Percentiles rank a stretch among this genome's conserved stretches.
phyloP scores from a whole-genome alignment of 2,329 filamentous ascomycete species.

The Mycosphaerelloides madeirae region DNA sequence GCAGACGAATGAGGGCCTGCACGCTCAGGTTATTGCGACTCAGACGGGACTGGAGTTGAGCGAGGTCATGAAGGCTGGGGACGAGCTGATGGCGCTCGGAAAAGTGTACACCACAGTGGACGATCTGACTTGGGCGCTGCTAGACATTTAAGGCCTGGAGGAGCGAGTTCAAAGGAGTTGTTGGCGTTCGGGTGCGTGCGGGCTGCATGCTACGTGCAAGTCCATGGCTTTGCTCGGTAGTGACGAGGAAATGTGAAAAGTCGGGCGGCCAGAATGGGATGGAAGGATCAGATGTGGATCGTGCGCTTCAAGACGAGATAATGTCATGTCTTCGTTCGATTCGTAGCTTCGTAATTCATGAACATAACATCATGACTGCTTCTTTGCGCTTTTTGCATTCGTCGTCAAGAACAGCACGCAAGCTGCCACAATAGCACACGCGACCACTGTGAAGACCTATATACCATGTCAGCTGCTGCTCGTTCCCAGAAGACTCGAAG shows the following conservation, averaged over 20 bases:
- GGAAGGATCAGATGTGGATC: too few relatives aligned
- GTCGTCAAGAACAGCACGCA: conserved; percentile 58
- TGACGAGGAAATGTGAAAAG: too few relatives aligned
- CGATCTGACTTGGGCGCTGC: conserved; percentile 83
- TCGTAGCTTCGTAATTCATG: too few relatives aligned
- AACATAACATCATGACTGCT: background rate
- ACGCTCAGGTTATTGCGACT: conserved; percentile 70
- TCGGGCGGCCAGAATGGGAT: too few relatives aligned
- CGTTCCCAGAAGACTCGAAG: background rate
- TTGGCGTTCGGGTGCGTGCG: too few relatives aligned
- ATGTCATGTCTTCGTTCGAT: too few relatives aligned
- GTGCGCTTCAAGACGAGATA: too few relatives aligned
- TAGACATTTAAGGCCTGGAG: conserved; percentile 54
- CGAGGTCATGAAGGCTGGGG: conserved; percentile 71
- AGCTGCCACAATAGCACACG: conserved; percentile 59
- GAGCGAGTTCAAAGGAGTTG: background rate
- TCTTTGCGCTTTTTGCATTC: conserved; percentile 23
- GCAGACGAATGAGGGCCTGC: conserved; percentile 75
- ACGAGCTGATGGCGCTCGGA: conserved; percentile 70
- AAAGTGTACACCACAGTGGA: conserved; percentile 88
- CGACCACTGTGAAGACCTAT: conserved; percentile 59
- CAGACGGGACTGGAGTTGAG: conserved; percentile 60
- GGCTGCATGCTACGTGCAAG: too few relatives aligned
- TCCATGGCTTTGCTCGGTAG: too few relatives aligned
- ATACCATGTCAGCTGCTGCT: background rate